Evolutionary conservation across 2,329 filamentous ascomycete genomes (phyloP), one percentile per base, ranked within the genome.

Genomic region (Colletotrichum karsti): DNA sequence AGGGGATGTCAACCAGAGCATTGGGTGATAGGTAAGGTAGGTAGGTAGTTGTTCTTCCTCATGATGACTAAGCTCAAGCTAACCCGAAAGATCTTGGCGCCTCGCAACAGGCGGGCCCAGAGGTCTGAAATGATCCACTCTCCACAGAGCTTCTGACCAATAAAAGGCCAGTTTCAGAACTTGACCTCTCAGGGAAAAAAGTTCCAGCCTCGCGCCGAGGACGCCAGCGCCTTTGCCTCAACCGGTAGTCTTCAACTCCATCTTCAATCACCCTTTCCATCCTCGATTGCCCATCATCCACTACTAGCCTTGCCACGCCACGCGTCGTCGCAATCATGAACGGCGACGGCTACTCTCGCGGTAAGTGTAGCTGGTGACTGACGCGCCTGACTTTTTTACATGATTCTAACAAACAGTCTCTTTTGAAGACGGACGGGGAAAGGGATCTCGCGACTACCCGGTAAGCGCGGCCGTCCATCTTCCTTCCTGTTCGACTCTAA

Each of bases 341-440:
- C 69, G 69, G 69, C 59, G 69, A 71, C 42, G 63, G 56, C 55
- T 71, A 71, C 41, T 70, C 69, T 61, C 69, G 69, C 37, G 69
- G 69, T 71, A 62, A 55, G 68, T 70, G 7, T 37, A 33, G n/a
- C 5, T 24, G 10, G 10, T 12, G 22, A 26, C 20, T 15, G n/a
- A 46, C 30, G 22, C 48, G 33, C 18, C 13, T 33, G 26, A 12
- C 53, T 39, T 33, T 41, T 54, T 35, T n/a, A 9, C 35, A 12
- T 20, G 46, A 20, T 28, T 37, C 67, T 71, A 67, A 71, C 63
- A 54, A n/a, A n/a, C 13, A 9, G 57, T 22, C 42, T 56, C 41
- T 9, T n/a, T 22, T 42, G 41, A 61, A 70, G 66, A 68, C 59
- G 69, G 67, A 26, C 58, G 69, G 44, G 69, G 69, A 53, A 69